These are phyloP conservation scores for Xylaria sp. DNA, from an alignment of 2,329 filamentous ascomycete genomes.

Conservation along the genomic window DNA sequence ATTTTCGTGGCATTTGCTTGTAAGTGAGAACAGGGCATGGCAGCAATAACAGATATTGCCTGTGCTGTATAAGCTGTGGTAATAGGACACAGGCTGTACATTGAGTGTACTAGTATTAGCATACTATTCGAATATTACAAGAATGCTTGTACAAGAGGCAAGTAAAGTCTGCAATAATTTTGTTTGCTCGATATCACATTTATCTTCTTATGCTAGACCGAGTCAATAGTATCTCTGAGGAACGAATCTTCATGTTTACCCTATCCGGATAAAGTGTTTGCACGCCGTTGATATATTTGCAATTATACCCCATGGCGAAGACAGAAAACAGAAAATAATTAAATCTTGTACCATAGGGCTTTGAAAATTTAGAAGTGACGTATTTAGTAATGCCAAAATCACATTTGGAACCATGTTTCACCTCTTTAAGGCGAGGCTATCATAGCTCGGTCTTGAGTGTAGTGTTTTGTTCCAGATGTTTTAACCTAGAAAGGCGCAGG, in stretches of 20 bases:
- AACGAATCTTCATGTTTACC: neutral
- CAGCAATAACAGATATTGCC: neutral
- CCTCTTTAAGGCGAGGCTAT: too few species aligned
- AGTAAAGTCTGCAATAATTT: neutral
- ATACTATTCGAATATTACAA: neutral
- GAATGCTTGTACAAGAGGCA: neutral
- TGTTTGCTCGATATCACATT: neutral
- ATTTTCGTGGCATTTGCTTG: conserved; percentile 1
- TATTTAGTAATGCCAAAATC: too few species aligned
- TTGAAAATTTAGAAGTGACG: too few species aligned
- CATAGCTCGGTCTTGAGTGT: too few species aligned
- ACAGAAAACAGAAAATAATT: neutral
- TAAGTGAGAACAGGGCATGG: neutral
- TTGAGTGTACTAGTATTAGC: neutral
- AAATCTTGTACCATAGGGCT: too few species aligned
- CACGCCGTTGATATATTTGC: neutral
- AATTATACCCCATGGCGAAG: neutral
- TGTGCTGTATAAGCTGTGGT: conserved; percentile 12
- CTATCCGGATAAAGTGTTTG: neutral
- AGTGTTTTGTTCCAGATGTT: too few species aligned
- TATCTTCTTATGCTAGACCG: too few species aligned
- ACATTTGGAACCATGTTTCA: too few species aligned
- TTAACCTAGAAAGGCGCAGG: too few species aligned
- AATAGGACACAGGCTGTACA: conserved; percentile 20
- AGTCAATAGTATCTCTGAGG: neutral